Base-by-base conservation (phyloP, 2,329 filamentous ascomycete genomes). In the Beauveria pseudobassiana region DNA sequence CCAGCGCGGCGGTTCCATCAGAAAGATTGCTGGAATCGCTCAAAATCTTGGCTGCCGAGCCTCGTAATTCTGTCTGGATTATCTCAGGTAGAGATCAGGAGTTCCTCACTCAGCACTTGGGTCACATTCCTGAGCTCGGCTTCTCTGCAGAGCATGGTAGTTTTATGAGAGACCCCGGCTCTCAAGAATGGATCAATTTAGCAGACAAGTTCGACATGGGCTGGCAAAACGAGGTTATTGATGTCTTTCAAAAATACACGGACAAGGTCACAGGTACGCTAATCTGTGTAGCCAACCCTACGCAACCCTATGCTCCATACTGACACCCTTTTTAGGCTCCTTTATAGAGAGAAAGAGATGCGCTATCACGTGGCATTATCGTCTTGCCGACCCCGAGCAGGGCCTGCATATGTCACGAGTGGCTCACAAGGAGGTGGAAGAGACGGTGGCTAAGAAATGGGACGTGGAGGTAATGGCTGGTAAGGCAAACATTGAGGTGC, bases 91-190 rank as follows among this genome's bases (percentile, higher is more conserved):
- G 95, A 65, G 93, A 98, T 69, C 92, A 96, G 71, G 88, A 88
- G 8, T 99, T 99, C 76, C 77, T 99, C 63, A 86, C 89, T 66
- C 88, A 96, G 67, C 93, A 93, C 78, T 87, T 98, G 73, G 95
- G 93, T n/a, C 89, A 96, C 75, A 96, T 98, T 66, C 74, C 85
- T 1, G 87, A 90, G 70, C 80, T 99, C 14, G 95, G 95, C n/a
- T 88, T 99, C 70, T 96, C 91, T 68, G 95, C 95, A 1, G 95
- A 99, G 77, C 95, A 99, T 71, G 95, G 95, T 58, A 96, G 92
- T 71, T 99, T 98, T 74, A 91, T 98, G 76, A 87, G 90, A 64
- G 82, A 91, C 66, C 95, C 95, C 5, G 83, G 87, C 45, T 82
- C 81, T 20, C 83, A 87, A 2, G 82, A 87, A 46, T 99, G 95